Evolutionary conservation across 495 filamentous ascomycete genomes (phyloP), one percentile per base, ranked within the genome.

Genomic region (Penicillium robsamsonii): DNA sequence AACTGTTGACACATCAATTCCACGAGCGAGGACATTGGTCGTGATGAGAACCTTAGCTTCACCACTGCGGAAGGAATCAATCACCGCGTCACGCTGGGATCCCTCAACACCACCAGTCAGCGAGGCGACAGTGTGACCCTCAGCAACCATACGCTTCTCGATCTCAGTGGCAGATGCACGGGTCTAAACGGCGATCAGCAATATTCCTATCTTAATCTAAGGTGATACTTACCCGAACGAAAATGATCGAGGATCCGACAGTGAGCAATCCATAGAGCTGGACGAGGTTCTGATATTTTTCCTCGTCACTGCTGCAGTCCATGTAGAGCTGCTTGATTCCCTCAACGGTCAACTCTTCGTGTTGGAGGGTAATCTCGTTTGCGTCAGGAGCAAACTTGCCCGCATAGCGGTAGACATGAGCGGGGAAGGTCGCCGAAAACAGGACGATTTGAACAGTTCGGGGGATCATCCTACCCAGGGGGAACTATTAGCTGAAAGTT

Each of bases 261-360:
- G 91, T 97, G 81, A 97, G 90, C 35, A 97, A 79, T 54, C 92
- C 92, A 67, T 97, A 99, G 17, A 99, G 87, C 68, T 90, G 86
- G 60, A 95, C 87, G 13, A 99, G 83, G 31, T 88, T 85, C 25
- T 84, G 80, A 67, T 94, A 99, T 67, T 99, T 99, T 63, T 90
- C 82, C 12, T 86, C 72, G 46, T 94, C 89, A 18, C 75, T 75
- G 5, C 85, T 75, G 71, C 91, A 96, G 69, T 99, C 95, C 72
- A 99, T 89, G 66, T 91, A 97, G 62, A 99, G 84, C 68, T 99
- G 95, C 60, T 89, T 94, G 70, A 99, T 99, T 6, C 94, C 93
- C 64, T 95, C 90, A 54, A 97, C 91, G 0, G 92, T 97, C 63
- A 99, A 84, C 65, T 97, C 92, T 62, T 95, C 86, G 42, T 91